These are phyloP conservation scores for Triticum dicoccoides DNA, from an alignment of 176 grass and related monocot genomes.

Conservation along the genomic window DNA sequence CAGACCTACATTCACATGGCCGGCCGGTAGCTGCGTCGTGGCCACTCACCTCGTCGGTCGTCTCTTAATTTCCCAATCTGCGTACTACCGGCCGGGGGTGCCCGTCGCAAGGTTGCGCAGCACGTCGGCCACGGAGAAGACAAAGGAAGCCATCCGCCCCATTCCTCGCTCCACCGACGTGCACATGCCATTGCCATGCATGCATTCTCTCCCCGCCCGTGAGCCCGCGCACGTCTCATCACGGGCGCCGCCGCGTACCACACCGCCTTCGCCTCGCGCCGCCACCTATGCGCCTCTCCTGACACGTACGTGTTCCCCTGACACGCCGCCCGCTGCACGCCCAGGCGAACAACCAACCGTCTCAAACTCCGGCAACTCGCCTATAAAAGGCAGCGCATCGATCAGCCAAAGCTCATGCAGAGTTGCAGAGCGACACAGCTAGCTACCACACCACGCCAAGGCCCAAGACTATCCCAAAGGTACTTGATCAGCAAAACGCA, in stretches of 20 bases:
- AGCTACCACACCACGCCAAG: background rate
- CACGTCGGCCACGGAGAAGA: background rate
- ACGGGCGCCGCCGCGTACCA: slow-evolving; percentile 3
- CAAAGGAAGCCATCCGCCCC: slow-evolving; percentile 1
- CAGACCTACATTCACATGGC: no score
- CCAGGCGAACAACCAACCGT: no score
- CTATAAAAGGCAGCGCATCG: background rate
- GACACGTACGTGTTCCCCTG: background rate
- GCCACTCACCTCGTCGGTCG: no score
- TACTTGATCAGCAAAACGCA: background rate
- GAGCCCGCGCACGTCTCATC: background rate
- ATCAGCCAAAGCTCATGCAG: background rate
- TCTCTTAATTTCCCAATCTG: no score
- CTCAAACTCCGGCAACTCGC: background rate
- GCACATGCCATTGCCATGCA: slow-evolving; percentile 24
- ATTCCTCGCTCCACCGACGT: background rate
- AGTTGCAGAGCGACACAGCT: background rate
- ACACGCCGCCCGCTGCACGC: background rate
- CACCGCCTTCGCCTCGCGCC: background rate
- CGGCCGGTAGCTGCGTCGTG: no score
- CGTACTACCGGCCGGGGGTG: no score
- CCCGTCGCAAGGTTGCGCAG: no score
- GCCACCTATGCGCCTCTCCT: background rate
- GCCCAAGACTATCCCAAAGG: background rate
- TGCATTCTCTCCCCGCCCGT: no score